These are phyloP conservation scores for Lactarius deliciosus DNA, from an alignment of 768 basidiomycete species.

Conservation along the genomic window DNA sequence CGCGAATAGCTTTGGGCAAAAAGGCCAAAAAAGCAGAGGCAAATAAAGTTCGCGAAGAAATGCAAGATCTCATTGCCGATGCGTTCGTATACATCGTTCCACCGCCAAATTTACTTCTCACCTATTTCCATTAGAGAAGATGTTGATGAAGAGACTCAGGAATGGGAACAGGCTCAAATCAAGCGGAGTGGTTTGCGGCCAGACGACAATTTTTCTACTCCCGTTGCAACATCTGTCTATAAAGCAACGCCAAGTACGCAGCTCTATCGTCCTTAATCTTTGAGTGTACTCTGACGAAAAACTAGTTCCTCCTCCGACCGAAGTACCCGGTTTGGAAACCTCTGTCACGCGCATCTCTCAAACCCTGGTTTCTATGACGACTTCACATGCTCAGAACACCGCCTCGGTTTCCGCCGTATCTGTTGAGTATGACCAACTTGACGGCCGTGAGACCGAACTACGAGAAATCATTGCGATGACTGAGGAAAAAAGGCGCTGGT, in stretches of 20 bases:
- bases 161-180: slow-evolving; percentile 86
- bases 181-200: slow-evolving; percentile 64
- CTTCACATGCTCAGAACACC: slow-evolving; percentile 67
- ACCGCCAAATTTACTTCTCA: slow-evolving; percentile 9
- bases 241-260: slow-evolving; percentile 68
- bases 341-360: slow-evolving; percentile 61
- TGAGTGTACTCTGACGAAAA: slow-evolving; percentile 22
- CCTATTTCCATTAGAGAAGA: slow-evolving; percentile 52
- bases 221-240: slow-evolving; percentile 56
- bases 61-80: slow-evolving; percentile 81
- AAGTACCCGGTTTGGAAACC: slow-evolving; percentile 62
- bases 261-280: neutral
- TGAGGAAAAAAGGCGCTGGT: slow-evolving; percentile 82
- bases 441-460: slow-evolving; percentile 68
- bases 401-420: slow-evolving; percentile 55
- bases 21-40: slow-evolving; percentile 75
- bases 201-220: slow-evolving; percentile 39
- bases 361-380: slow-evolving; percentile 57
- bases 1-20: slow-evolving; percentile 82
- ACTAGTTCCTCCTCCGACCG: slow-evolving; percentile 63
- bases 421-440: slow-evolving; percentile 63
- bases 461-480: slow-evolving; percentile 71
- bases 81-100: slow-evolving; percentile 49
- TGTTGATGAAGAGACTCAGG: slow-evolving; percentile 77
- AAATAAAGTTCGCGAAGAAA: slow-evolving; percentile 60